phyloP scores from a whole-genome alignment of 805 yeast species.

The Suhomyces canberraensis region DNA sequence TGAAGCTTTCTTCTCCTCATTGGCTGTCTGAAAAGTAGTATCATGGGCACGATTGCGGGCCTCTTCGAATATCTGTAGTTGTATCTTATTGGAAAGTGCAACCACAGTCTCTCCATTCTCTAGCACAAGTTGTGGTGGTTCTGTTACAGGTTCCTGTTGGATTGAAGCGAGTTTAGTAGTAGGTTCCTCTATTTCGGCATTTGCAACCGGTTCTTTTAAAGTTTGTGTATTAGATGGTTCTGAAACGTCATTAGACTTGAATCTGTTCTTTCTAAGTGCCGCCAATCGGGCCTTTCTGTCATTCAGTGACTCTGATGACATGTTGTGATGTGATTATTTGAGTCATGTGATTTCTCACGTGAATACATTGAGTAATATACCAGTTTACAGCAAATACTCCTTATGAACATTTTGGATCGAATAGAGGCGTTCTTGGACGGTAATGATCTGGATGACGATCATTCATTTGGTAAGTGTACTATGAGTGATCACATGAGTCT shows the following conservation, averaged over 20 bases:
- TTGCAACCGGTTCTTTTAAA: no score
- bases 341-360: no score
- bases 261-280: conserved; percentile 6
- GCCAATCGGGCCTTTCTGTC: conserved; percentile 8
- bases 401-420: no score
- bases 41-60: conserved; percentile 12
- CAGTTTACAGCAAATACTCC: no score
- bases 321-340: no score
- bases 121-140: not conserved
- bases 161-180: no score
- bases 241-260: not conserved
- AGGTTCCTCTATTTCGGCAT: not conserved
- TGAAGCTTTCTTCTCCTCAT: not conserved
- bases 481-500: no score
- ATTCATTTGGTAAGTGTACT: no score
- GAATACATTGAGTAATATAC: no score
- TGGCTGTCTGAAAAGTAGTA: not conserved
- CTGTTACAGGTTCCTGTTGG: not conserved
- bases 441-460: no score
- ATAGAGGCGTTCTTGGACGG: no score
- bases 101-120: conserved; percentile 24
- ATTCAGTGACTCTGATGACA: not conserved
- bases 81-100: conserved; percentile 21
- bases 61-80: conserved; percentile 17
- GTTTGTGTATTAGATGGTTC: no score